phyloP scores from a whole-genome alignment of 2,329 filamentous ascomycete genomes.

The Alternaria incomplexa region DNA sequence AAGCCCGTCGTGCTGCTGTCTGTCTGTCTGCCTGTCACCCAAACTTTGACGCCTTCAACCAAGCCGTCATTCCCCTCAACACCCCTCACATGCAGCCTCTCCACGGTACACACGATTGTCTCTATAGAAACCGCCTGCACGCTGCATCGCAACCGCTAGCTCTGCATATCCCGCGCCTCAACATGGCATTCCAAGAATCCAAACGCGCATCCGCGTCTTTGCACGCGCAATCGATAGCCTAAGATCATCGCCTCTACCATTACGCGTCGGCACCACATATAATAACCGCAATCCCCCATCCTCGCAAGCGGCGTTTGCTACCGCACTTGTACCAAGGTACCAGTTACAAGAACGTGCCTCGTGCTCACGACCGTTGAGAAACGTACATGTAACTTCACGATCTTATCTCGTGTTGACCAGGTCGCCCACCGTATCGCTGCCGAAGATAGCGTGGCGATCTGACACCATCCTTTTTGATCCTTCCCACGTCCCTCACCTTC shows the following conservation, averaged over 20 bases:
- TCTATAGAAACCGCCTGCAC: conserved; percentile 11
- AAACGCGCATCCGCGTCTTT: conserved; percentile 1
- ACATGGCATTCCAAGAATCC: neutral
- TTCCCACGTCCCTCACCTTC: conserved; percentile 7
- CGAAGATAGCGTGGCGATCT: conserved; percentile 20
- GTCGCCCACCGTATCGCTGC: conserved; percentile 13
- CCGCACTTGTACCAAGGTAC: neutral
- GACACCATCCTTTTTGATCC: conserved; percentile 13
- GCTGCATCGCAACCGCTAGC: neutral
- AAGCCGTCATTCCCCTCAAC: neutral
- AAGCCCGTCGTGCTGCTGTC: neutral
- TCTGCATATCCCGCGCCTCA: conserved; percentile 2
- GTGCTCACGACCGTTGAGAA: conserved; percentile 3
- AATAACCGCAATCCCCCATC: conserved; percentile 13
- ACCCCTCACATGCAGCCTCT: neutral
- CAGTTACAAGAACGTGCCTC: neutral
- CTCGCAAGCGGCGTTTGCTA: neutral
- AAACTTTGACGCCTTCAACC: conserved; percentile 1
- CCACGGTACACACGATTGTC: neutral
- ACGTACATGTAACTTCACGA: neutral
- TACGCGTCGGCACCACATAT: conserved; percentile 44
- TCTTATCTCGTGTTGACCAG: conserved; percentile 6
- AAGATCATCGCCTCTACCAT: conserved; percentile 8
- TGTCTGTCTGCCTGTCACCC: neutral
- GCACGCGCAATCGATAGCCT: conserved; percentile 4